A percentile compares a stretch with the other conserved stretches of the same genome.
Evolutionary conservation across 176 grass and related monocot species (phyloP).

Genomic region (Elaeis guineensis): DNA sequence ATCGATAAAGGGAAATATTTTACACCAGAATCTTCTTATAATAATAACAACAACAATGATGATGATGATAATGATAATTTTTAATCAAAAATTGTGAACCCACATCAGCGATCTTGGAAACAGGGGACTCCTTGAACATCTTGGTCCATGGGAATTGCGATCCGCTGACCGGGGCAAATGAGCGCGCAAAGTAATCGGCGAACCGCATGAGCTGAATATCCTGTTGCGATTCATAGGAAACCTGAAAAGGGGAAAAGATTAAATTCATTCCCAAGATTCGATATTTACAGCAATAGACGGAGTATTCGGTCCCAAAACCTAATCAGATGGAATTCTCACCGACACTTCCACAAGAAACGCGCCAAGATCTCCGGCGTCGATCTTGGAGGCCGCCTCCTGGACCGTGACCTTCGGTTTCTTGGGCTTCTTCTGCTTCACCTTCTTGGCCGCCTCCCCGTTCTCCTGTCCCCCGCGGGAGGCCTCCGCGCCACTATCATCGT

Average conservation of each 20-base stretch:
- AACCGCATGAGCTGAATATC: slow-evolving; percentile 98
- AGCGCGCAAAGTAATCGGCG: slow-evolving; percentile 83
- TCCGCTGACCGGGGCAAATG: slow-evolving; percentile 49
- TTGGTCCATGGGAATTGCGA: slow-evolving; percentile 85
- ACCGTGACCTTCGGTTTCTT: slow-evolving; percentile 86
- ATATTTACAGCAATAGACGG: background rate
- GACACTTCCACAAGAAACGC: slow-evolving; percentile 70
- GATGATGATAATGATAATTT: background rate
- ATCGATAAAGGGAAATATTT: too few relatives aligned
- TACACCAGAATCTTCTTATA: too few relatives aligned
- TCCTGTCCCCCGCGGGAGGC: slow-evolving; percentile 18
- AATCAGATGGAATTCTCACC: slow-evolving; percentile 42
- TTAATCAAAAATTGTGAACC: slow-evolving; percentile 18
- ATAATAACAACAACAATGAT: too few relatives aligned
- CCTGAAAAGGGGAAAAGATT: slow-evolving; percentile 23
- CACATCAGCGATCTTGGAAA: slow-evolving; percentile 84
- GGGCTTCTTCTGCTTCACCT: slow-evolving; percentile 69
- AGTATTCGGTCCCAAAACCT: slow-evolving; percentile 9
- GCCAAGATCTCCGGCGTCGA: slow-evolving; percentile 62
- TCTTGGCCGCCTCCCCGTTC: slow-evolving; percentile 42
- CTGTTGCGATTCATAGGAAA: slow-evolving; percentile 68
- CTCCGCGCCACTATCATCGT: slow-evolving; percentile 27
- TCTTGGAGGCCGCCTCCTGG: slow-evolving; percentile 51
- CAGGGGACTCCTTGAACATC: slow-evolving; percentile 85
- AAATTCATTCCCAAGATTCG: too few relatives aligned